Percentiles rank a stretch among this genome's conserved stretches.
phyloP scores from a whole-genome alignment of 1,284 basidiomycete genomes.

The Meripilus lineatus region DNA sequence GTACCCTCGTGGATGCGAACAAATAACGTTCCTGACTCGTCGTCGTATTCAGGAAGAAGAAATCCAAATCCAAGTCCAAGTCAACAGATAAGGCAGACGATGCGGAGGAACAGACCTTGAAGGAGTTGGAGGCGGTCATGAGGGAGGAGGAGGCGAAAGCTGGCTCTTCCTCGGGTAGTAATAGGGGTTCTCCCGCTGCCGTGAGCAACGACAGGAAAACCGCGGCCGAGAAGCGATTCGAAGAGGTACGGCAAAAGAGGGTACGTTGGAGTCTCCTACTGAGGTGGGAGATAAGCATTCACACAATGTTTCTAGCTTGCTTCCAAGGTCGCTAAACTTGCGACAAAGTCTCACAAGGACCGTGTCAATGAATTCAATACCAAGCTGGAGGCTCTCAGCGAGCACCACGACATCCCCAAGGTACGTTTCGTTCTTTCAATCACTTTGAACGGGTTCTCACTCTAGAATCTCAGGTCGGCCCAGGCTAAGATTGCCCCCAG shows the following conservation, averaged over 20 bases:
- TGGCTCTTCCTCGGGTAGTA: constrained; percentile 50
- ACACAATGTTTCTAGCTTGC: constrained; percentile 50
- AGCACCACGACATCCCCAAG: constrained; percentile 94
- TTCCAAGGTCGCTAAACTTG: constrained; percentile 78
- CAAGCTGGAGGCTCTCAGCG: constrained; percentile 84
- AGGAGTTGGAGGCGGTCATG: constrained; percentile 42
- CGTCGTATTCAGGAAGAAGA: constrained; percentile 68
- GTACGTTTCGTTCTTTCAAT: constrained; percentile 36
- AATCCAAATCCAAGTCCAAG: constrained; percentile 70
- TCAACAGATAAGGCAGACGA: constrained; percentile 34
- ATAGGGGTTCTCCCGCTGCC: constrained; percentile 51
- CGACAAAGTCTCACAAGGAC: constrained; percentile 91
- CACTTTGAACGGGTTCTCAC: constrained; percentile 16
- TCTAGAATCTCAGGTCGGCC: constrained; percentile 52
- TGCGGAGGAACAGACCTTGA: constrained; percentile 38
- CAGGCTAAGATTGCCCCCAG: constrained; percentile 49
- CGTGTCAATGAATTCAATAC: constrained; percentile 89
- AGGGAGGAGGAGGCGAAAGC: constrained; percentile 37
- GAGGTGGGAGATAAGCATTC: constrained; percentile 2
- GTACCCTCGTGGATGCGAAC: constrained; percentile 22
- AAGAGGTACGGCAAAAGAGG: constrained; percentile 78
- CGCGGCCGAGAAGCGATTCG: constrained; percentile 86
- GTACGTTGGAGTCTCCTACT: constrained; percentile 43
- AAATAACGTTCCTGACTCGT: constrained; percentile 13
- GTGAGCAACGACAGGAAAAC: constrained; percentile 61